Conservation (phyloP, 2,329 filamentous ascomycete species). For the Hymenoscyphus occultus region DNA sequence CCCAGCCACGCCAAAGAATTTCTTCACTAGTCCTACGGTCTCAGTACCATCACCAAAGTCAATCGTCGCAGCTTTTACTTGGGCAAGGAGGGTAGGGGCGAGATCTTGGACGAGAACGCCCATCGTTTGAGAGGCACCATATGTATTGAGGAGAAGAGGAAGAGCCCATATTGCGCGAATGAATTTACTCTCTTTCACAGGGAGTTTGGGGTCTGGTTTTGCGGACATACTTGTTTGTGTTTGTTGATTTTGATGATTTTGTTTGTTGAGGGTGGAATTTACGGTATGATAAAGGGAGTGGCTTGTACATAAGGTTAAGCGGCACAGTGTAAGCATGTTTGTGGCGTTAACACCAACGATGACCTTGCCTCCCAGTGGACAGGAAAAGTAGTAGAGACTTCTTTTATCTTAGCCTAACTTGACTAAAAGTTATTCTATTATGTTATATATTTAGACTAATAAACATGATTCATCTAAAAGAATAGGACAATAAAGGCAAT, state of each 20-base stretch:
- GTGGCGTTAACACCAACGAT: neutral
- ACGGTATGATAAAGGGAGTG: neutral
- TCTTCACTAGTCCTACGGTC: constrained; percentile 12
- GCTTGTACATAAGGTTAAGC: neutral
- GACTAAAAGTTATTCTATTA: too few relatives aligned
- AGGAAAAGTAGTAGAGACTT: too few relatives aligned
- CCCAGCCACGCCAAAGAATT: constrained; percentile 21
- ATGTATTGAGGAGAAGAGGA: constrained; percentile 22
- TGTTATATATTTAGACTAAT: too few relatives aligned
- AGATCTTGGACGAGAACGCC: constrained; percentile 3
- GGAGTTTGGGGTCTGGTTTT: constrained; percentile 27
- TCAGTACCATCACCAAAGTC: constrained; percentile 6
- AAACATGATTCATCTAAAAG: too few relatives aligned
- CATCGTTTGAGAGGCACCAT: constrained; percentile 21
- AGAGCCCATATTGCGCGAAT: constrained; percentile 28
- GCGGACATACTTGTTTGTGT: constrained; percentile 4
- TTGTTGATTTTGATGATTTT: constrained; percentile 1
- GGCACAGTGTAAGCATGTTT: neutral
- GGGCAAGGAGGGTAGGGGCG: constrained; percentile 1
- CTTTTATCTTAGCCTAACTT: too few relatives aligned
- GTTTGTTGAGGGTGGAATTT: neutral
- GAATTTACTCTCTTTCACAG: constrained; percentile 30
- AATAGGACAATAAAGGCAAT: too few relatives aligned
- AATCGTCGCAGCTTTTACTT: neutral
- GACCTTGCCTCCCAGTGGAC: too few relatives aligned